Conservation (phyloP, 257 asterid species). For the Sherardia arvensis region DNA sequence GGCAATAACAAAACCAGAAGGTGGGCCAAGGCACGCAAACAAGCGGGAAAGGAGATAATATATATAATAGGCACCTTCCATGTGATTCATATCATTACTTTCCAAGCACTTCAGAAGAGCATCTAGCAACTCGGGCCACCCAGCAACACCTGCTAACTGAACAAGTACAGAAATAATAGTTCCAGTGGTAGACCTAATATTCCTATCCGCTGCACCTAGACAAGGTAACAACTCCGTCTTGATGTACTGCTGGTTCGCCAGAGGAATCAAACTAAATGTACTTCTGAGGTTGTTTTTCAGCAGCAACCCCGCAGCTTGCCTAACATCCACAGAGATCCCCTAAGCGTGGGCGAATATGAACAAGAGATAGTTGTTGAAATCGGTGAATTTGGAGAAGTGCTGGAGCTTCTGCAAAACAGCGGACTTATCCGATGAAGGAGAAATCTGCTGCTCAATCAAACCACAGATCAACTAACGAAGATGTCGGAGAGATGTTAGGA, state of each 20-base stretch:
- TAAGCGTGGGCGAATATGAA: constrained; percentile 80
- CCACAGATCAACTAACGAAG: too few species aligned
- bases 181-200: constrained; percentile 89
- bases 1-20: too few species aligned
- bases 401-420: constrained; percentile 79
- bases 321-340: constrained; percentile 73
- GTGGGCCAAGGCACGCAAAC: too few species aligned
- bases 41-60: too few species aligned
- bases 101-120: constrained; percentile 82
- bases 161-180: constrained; percentile 77
- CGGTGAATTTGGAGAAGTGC: constrained; percentile 87
- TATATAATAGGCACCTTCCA: constrained; percentile 99
- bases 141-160: constrained; percentile 73
- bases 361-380: constrained; percentile 90
- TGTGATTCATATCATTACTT: constrained; percentile 71
- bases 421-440: constrained; percentile 71
- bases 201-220: constrained; percentile 72
- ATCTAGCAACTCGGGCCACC: constrained; percentile 85
- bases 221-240: constrained; percentile 80
- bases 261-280: constrained; percentile 55
- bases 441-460: constrained; percentile 83
- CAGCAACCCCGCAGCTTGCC: constrained; percentile 96
- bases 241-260: constrained; percentile 56
- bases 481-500: too few species aligned
- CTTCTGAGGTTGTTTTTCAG: constrained; percentile 74